Conservation (phyloP, 352 stramenopile species). For the Phytophthora pseudosyringae region DNA sequence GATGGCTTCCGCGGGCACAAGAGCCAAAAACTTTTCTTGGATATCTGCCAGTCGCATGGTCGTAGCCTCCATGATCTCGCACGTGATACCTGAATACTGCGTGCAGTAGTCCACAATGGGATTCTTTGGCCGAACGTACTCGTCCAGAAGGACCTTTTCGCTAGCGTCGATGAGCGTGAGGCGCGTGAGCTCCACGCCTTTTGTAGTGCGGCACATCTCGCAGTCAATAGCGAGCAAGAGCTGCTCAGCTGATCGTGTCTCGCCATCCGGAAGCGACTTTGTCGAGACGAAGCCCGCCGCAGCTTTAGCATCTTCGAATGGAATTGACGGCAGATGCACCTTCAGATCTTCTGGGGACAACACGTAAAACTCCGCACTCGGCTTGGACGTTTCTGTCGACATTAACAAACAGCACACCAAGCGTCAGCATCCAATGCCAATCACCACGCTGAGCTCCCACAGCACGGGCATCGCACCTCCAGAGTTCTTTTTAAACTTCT, state of each 20-base stretch:
- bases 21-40: slow-evolving; percentile 63
- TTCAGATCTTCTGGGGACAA: slow-evolving; percentile 62
- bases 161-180: slow-evolving; percentile 75
- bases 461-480: slow-evolving; percentile 37
- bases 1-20: slow-evolving; percentile 75
- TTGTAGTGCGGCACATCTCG: slow-evolving; percentile 89
- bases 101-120: slow-evolving; percentile 90
- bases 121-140: slow-evolving; percentile 82
- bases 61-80: slow-evolving; percentile 78
- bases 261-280: slow-evolving; percentile 36
- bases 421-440: slow-evolving; percentile 5
- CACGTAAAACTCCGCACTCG: slow-evolving; percentile 84
- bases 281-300: slow-evolving; percentile 56
- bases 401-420: slow-evolving; percentile 1
- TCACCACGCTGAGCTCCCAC: neutral
- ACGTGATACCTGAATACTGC: slow-evolving; percentile 86
- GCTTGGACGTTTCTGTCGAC: slow-evolving; percentile 45
- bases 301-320: slow-evolving; percentile 50
- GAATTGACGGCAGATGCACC: slow-evolving; percentile 58
- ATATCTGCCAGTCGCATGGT: slow-evolving; percentile 66
- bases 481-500: slow-evolving; percentile 84
- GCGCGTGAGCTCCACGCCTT: slow-evolving; percentile 82
- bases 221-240: slow-evolving; percentile 84
- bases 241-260: slow-evolving; percentile 43
- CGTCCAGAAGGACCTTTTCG: slow-evolving; percentile 80